phyloP scores from a whole-genome alignment of 352 stramenopile genomes.

The Globisporangium paroecandrum region DNA sequence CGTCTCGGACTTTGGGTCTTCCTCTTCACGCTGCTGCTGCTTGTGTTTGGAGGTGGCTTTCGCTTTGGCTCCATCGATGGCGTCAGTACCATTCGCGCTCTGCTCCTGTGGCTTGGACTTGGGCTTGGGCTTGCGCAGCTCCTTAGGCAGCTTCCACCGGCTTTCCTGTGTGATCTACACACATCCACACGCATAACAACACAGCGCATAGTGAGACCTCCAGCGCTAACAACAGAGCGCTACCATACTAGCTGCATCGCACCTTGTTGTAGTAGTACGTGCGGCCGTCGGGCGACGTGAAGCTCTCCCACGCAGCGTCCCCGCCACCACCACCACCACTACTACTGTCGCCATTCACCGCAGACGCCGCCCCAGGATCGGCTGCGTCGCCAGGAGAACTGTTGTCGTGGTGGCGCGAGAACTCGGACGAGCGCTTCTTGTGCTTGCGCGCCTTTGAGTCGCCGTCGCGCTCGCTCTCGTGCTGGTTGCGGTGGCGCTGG shows the following conservation, averaged over 20 bases:
- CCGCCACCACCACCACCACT: background rate
- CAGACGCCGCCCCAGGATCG: background rate
- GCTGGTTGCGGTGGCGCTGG: constrained; percentile 1
- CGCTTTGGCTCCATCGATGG: background rate
- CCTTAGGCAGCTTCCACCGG: constrained; percentile 49
- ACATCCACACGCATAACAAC: background rate
- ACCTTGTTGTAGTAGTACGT: constrained; percentile 65
- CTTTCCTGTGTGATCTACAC: constrained; percentile 50
- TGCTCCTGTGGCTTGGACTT: background rate
- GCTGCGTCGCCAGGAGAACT: background rate
- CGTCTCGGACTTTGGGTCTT: constrained; percentile 1
- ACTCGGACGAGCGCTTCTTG: constrained; percentile 15
- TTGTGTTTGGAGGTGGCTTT: background rate
- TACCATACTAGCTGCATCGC: background rate
- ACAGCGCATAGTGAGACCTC: background rate
- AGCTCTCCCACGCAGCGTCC: constrained; percentile 36
- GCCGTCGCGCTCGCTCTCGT: background rate
- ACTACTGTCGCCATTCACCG: background rate
- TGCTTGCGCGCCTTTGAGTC: constrained; percentile 3
- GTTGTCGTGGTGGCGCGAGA: constrained; percentile 6
- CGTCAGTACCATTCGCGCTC: background rate
- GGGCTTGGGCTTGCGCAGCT: constrained; percentile 5
- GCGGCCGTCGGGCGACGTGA: constrained; percentile 55
- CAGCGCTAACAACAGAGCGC: background rate
- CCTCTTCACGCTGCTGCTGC: background rate